Evolutionary conservation across 305 asterid genomes (phyloP).

Genomic region (Coffea humblotiana): DNA sequence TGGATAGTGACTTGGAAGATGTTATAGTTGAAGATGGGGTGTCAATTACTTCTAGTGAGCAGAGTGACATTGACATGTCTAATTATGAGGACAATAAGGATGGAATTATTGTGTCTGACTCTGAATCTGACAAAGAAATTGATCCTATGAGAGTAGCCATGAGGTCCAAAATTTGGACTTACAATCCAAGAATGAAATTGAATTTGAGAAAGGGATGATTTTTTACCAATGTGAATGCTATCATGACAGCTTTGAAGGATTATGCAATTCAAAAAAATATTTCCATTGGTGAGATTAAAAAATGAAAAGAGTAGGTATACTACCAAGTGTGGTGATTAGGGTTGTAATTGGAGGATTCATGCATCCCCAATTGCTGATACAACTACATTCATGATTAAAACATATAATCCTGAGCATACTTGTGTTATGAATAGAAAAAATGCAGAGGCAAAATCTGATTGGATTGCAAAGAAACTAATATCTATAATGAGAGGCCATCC

Average conservation of each 20-base stretch:
- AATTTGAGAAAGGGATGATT: not conserved
- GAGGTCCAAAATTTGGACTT: not conserved
- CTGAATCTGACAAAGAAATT: too few species aligned
- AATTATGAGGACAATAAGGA: too few species aligned
- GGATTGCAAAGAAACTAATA: not conserved
- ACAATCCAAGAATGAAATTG: not conserved
- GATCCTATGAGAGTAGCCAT: too few species aligned
- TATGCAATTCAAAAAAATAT: too few species aligned
- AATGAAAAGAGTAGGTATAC: not conserved
- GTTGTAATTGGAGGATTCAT: not conserved
- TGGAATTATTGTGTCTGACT: too few species aligned
- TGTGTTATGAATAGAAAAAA: not conserved
- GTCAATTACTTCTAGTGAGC: too few species aligned
- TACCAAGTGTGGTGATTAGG: not conserved
- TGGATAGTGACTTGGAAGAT: too few species aligned
- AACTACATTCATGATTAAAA: not conserved
- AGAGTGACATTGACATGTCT: too few species aligned
- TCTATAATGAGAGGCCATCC: not conserved
- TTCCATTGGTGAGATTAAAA: too few species aligned
- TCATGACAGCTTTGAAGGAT: not conserved
- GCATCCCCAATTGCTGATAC: not conserved
- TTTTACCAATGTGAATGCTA: too few species aligned
- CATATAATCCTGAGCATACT: not conserved
- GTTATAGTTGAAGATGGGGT: too few species aligned
- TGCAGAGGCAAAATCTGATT: not conserved